Evolutionary conservation across 1,284 basidiomycete species (phyloP), one percentile per base, ranked within the genome.

Genomic region (Leccinum fallax): DNA sequence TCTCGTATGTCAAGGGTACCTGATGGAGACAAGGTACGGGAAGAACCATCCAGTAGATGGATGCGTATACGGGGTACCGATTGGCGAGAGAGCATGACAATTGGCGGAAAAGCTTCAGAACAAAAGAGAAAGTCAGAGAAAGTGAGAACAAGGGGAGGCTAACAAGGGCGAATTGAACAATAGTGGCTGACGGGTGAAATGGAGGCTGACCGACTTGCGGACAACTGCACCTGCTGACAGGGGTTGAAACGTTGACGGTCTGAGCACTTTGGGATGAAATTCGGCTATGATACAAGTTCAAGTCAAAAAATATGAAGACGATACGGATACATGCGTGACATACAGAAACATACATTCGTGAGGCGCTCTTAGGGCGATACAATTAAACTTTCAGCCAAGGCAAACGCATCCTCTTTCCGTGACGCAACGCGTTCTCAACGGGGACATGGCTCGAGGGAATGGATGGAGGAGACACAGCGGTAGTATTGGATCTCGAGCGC

Each of bases 371-470:
- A 61, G 34, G 55, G 43, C 7, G 38, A 55, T 66, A 71, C 38
- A 65, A 62, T 74, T 62, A 76, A 34, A 74, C 63, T 64, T 64
- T 76, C 58, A 74, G 54, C 73, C 75, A 77, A 49, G 70, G 68
- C 10, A 76, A 61, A 61, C 71, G 72, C 38, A 68, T 63, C 55
- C 73, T 73, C 66, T 73, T 75, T 40, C 71, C 71, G 55, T 65
- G 74, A 58, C 70, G 67, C 43, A 71, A 32, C 26, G 52, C 51
- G 43, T 58, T 69, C 36, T 72, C 71, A 49, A 69, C 61, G 28
- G 72, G 69, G 34, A 59, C 58, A 53, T 70, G 69, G 11, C 57
- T 40, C 11, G 61, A 56, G n/a, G 74, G 61, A 32, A 69, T 64
- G 15, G 52, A 61, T 26, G 66, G 49, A 30, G 66, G 49, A 30